Evolutionary conservation across 495 filamentous ascomycete species (phyloP).

Genomic region (Penicillium pulvis): DNA sequence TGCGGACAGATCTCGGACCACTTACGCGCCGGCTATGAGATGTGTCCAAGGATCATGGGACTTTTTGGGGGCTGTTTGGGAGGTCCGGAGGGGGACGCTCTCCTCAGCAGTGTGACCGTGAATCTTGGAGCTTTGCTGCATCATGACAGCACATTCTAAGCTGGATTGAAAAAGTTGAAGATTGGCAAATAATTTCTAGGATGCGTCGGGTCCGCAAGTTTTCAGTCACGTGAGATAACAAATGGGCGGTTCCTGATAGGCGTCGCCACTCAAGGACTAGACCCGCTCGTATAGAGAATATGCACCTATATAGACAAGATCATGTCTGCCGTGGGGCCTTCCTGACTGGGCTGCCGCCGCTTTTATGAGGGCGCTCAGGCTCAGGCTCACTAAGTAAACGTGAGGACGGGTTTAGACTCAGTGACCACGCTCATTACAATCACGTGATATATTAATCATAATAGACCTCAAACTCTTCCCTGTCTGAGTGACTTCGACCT

Average conservation of each 20-base stretch:
- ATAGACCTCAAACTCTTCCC: too few relatives aligned
- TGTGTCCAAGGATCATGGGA: constrained; percentile 64
- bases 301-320: too few relatives aligned
- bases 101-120: constrained; percentile 20
- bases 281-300: too few relatives aligned
- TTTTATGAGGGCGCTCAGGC: too few relatives aligned
- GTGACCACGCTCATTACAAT: too few relatives aligned
- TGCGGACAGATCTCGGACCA: constrained; percentile 11
- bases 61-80: constrained; percentile 19
- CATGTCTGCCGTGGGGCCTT: too few relatives aligned
- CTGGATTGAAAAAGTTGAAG: constrained; percentile 5
- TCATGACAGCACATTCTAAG: constrained; percentile 21
- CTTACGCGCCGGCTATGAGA: constrained; percentile 84
- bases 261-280: constrained; percentile 1
- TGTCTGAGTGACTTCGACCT: too few relatives aligned
- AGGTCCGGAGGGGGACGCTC: constrained; percentile 11
- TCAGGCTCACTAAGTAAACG: too few relatives aligned
- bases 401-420: too few relatives aligned
- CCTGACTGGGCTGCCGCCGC: too few relatives aligned
- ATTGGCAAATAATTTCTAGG: constrained; percentile 19
- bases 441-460: too few relatives aligned
- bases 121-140: constrained; percentile 25
- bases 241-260: constrained; percentile 15
- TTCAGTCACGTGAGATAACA: constrained; percentile 29
- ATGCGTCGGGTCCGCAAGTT: constrained; percentile 17